A percentile compares a stretch with the other conserved stretches of the same genome.
Conservation (phyloP, 345 rosid species). For the Hypericum androsaemum region DNA sequence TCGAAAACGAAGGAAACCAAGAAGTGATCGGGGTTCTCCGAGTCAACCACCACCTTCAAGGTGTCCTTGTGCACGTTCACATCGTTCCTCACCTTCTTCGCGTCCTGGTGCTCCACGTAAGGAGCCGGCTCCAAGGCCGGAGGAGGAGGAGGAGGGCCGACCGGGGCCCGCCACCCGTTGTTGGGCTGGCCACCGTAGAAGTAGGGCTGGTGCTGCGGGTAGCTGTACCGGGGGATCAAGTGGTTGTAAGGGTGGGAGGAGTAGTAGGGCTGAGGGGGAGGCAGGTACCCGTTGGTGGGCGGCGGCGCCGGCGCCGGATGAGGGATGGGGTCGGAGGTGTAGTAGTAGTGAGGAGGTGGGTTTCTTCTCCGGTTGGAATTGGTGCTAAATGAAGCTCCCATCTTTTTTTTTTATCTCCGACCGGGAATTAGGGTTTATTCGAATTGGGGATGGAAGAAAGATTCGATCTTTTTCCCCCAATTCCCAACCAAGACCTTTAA, state of each 20-base stretch:
- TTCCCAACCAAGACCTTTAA: too few relatives aligned
- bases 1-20: conserved; percentile 85
- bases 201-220: background rate
- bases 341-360: background rate
- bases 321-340: background rate
- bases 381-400: too few relatives aligned
- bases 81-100: conserved; percentile 77
- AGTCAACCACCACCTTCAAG: conserved; percentile 52
- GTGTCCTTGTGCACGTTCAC: conserved; percentile 67
- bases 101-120: conserved; percentile 21
- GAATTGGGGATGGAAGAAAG: too few relatives aligned
- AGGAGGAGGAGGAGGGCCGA: too few relatives aligned
- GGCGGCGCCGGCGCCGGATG: background rate
- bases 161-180: too few relatives aligned
- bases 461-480: too few relatives aligned
- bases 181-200: too few relatives aligned
- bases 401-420: too few relatives aligned
- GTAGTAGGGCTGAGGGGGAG: background rate
- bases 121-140: conserved; percentile 26
- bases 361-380: too few relatives aligned
- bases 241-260: background rate
- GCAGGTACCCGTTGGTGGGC: background rate
- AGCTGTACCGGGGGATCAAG: background rate
- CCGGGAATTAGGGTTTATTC: too few relatives aligned
- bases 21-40: conserved; percentile 51